phyloP scores from a whole-genome alignment of 768 basidiomycete genomes.

The Thelephora aurantiotincta region DNA sequence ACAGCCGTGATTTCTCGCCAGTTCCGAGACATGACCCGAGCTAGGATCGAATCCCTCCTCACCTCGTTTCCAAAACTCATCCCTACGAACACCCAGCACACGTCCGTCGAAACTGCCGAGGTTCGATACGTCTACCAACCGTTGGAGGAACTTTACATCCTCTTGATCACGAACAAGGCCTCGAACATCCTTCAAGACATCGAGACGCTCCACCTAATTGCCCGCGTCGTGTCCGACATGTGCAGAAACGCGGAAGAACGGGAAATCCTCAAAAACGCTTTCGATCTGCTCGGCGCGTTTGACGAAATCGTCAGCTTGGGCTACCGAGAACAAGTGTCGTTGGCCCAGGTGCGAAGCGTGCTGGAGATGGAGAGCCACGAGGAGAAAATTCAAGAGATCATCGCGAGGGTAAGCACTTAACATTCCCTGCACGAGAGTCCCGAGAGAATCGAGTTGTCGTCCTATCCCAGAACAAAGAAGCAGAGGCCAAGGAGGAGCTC shows the following conservation, averaged over 20 bases:
- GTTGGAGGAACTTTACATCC: conserved; percentile 90
- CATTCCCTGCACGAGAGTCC: not conserved
- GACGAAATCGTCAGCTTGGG: conserved; percentile 94
- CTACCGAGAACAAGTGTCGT: conserved; percentile 63
- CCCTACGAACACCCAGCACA: conserved; percentile 87
- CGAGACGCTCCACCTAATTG: conserved; percentile 87
- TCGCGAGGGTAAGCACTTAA: conserved; percentile 56
- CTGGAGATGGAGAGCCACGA: conserved; percentile 88
- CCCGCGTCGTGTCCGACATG: conserved; percentile 86
- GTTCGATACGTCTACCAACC: conserved; percentile 96
- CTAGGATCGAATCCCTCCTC: conserved; percentile 88
- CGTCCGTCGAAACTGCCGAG: conserved; percentile 89
- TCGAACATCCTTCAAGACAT: conserved; percentile 99
- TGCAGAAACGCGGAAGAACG: conserved; percentile 78
- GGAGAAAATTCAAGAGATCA: conserved; percentile 96
- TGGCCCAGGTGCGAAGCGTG: conserved; percentile 67
- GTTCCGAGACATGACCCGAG: conserved; percentile 84
- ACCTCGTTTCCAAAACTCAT: conserved; percentile 97
- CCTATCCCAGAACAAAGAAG: conserved; percentile 78
- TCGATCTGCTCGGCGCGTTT: conserved; percentile 89
- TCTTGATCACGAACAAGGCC: conserved; percentile 95
- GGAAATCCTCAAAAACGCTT: conserved; percentile 81
- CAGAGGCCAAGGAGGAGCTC: conserved; percentile 97
- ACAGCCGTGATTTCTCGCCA: conserved; percentile 92
- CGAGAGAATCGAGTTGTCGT: not conserved